Evolutionary conservation across 345 rosid genomes (phyloP), one percentile per base, ranked within the genome.

Genomic region (Leavenworthia alabamica): DNA sequence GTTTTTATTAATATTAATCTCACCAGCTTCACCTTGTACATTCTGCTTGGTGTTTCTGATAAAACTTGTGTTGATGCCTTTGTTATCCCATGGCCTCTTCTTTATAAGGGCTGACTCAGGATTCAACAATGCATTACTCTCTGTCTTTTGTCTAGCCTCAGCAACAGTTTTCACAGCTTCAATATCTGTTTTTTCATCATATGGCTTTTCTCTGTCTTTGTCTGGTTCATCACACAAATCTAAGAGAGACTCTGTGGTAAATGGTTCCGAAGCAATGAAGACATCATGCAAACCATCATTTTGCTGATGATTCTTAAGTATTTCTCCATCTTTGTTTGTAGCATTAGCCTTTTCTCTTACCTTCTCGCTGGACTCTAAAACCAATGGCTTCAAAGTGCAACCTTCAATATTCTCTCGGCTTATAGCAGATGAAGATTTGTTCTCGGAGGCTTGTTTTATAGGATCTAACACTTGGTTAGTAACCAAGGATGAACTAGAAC

Each of bases 181-280:
- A 20, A 60, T 41, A 42, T 52, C 60, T 13, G 46, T 8, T 46
- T 56, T 75, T 12, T 43, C 64, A 19, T 44, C 50, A 44, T 14
- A 64, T 57, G 43, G 29, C 15, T 31, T 44, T 53, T 68, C 56
- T 46, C 71, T 23, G 50, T 41, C 64, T 67, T n/a, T n/a, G n/a
- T n/a, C n/a, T n/a, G n/a, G n/a, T n/a, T 42, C 75, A 36, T 74
- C 79, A 51, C 70, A 79, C 64, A 67, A 54, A 32, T 70, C 78
- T 54, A 70, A 31, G 56, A 74, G 78, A 69, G 47, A 78, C 56
- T 71, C 75, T 33, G 64, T 64, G 29, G 78, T 75, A 56, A 75
- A 79, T 52, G 59, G 76, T 42, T 77, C 77, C 22, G 62, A 62
- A 28, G 48, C 74, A 43, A 15, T 59, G 40, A 68, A 23, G 2